phyloP scores from a whole-genome alignment of 495 filamentous ascomycete genomes.

The Cryomyces minteri region DNA sequence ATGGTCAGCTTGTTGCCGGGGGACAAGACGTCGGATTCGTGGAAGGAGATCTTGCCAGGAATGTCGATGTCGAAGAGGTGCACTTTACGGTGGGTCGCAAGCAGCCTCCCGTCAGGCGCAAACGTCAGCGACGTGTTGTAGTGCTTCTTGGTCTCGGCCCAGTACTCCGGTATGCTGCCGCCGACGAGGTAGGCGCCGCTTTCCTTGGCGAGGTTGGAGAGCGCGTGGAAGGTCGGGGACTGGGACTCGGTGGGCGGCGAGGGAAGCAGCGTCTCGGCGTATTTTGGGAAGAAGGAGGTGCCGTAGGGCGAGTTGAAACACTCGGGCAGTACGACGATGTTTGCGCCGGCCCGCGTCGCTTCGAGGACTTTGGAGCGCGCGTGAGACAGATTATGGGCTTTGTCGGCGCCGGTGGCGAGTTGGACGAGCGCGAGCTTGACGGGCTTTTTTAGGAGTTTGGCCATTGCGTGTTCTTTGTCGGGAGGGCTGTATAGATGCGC shows the following conservation, averaged over 20 bases:
- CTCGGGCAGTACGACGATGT: constrained; percentile 56
- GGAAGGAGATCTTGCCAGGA: constrained; percentile 81
- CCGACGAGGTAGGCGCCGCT: constrained; percentile 65
- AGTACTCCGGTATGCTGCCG: constrained; percentile 80
- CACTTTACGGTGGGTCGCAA: constrained; percentile 79
- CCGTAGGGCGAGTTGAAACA: constrained; percentile 99
- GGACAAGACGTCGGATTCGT: constrained; percentile 71
- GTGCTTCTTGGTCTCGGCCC: constrained; percentile 44
- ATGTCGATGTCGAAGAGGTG: constrained; percentile 99
- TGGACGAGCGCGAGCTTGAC: constrained; percentile 24
- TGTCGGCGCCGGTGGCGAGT: constrained; percentile 45
- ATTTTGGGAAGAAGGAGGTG: constrained; percentile 73
- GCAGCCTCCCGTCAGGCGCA: constrained; percentile 50
- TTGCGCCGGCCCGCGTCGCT: constrained; percentile 54
- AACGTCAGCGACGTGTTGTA: constrained; percentile 89
- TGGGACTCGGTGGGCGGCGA: constrained; percentile 52
- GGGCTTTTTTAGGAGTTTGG: constrained; percentile 25
- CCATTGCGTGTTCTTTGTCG: constrained; percentile 3
- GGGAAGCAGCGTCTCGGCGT: constrained; percentile 74
- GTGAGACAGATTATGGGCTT: constrained; percentile 62
- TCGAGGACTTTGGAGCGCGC: constrained; percentile 70
- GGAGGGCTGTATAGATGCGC: not conserved
- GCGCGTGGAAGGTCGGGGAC: constrained; percentile 68
- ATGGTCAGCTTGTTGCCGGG: constrained; percentile 69
- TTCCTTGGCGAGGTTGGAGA: constrained; percentile 58